Percentiles rank a stretch among this genome's conserved stretches.
Evolutionary conservation across 2,329 filamentous ascomycete genomes (phyloP).

Genomic region (Pseudocercospora cruenta): DNA sequence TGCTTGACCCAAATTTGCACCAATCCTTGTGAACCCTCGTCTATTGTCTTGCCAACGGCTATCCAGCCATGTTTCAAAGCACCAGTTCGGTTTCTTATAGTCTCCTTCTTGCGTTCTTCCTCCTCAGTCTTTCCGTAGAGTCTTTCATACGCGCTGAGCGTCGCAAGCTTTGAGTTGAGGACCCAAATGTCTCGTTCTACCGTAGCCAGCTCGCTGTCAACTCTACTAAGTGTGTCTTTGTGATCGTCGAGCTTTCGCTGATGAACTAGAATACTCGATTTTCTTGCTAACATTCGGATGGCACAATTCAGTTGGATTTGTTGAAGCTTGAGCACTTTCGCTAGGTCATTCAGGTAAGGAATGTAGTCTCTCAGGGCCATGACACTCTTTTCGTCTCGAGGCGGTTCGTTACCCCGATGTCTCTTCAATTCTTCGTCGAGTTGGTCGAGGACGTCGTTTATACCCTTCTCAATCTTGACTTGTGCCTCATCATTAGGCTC

Average conservation of each 20-base stretch:
- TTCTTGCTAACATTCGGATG: background rate
- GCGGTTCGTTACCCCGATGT: background rate
- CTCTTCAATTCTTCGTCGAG: background rate
- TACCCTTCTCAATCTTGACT: background rate
- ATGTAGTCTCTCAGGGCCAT: background rate
- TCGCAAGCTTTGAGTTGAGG: background rate
- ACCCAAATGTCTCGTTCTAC: background rate
- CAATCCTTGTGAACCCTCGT: background rate
- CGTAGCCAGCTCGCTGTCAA: background rate
- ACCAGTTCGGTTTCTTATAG: background rate
- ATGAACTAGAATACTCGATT: background rate
- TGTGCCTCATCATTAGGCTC: background rate
- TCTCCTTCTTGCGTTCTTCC: background rate
- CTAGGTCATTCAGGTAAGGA: background rate
- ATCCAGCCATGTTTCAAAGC: background rate
- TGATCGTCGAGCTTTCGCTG: background rate
- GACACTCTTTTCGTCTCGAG: background rate
- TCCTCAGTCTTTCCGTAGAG: too few species aligned
- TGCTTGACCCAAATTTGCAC: constrained; percentile 7
- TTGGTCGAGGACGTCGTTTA: background rate
- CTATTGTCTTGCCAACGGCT: background rate
- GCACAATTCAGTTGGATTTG: background rate
- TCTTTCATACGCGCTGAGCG: background rate
- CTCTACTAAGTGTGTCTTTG: background rate
- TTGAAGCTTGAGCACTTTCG: background rate